Evolutionary conservation across 257 asterid genomes (phyloP).

Genomic region (Fraxinus cuspidata): DNA sequence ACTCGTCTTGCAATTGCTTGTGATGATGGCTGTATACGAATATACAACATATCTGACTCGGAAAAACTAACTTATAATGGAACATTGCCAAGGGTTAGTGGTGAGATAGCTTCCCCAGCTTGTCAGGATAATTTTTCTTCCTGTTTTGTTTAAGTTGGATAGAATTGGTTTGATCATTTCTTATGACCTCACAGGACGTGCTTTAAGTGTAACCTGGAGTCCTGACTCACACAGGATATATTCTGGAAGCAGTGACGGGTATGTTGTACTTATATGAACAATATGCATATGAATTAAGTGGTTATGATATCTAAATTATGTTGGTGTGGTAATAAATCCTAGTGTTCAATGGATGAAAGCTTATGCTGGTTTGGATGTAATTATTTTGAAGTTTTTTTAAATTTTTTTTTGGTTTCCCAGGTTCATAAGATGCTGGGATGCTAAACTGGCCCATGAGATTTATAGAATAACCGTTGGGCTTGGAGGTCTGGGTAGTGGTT

Average conservation of each 20-base stretch:
- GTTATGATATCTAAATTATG: conserved; percentile 9
- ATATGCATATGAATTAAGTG: neutral
- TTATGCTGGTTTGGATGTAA: neutral
- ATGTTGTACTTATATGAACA: conserved; percentile 27
- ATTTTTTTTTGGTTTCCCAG: conserved; percentile 33
- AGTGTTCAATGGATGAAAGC: neutral
- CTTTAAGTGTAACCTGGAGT: conserved; percentile 87
- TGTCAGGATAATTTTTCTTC: neutral
- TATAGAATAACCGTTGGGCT: conserved; percentile 81
- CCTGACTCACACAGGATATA: conserved; percentile 67
- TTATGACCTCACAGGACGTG: conserved; percentile 51
- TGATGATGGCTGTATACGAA: conserved; percentile 91
- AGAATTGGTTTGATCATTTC: conserved; percentile 16
- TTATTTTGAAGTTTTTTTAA: conserved; percentile 14
- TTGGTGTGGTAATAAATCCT: neutral
- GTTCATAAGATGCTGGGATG: conserved; percentile 92
- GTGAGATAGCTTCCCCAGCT: conserved; percentile 61
- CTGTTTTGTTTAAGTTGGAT: conserved; percentile 1
- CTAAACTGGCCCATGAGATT: conserved; percentile 57
- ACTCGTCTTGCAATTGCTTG: conserved; percentile 77
- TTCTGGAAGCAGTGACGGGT: conserved; percentile 97
- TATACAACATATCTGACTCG: conserved; percentile 45
- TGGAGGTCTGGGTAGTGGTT: conserved; percentile 70
- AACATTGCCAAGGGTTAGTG: conserved; percentile 81
- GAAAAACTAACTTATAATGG: conserved; percentile 52